Conservation (phyloP, 192 early-diverging fungal genomes). For the Umbelopsis isabellina region DNA sequence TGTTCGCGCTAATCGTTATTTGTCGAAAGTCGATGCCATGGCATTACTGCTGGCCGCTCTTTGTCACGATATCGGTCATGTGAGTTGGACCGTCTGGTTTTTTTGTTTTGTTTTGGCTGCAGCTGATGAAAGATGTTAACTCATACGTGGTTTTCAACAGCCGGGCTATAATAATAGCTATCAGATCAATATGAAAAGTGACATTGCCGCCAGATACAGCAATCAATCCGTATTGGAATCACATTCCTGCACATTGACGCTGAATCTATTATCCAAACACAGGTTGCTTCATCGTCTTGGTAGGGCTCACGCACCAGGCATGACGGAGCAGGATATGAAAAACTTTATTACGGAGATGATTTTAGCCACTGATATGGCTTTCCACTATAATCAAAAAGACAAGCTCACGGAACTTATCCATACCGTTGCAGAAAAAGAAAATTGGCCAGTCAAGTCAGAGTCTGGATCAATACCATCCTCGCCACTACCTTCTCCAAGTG, state of each 20-base stretch:
- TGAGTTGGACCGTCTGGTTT: constrained; percentile 38
- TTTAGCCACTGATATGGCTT: constrained; percentile 89
- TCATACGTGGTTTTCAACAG: constrained; percentile 36
- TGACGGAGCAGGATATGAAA: constrained; percentile 16
- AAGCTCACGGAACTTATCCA: constrained; percentile 51
- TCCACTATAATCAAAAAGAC: constrained; percentile 77
- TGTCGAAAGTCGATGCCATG: constrained; percentile 73
- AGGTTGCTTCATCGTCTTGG: constrained; percentile 63
- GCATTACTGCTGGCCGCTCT: constrained; percentile 82
- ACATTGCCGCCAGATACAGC: constrained; percentile 71
- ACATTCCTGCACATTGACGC: constrained; percentile 78
- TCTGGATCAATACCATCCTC: constrained; percentile 8
- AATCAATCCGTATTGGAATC: constrained; percentile 86
- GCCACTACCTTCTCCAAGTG: constrained; percentile 12
- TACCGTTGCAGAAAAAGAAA: constrained; percentile 29
- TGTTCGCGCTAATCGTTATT: constrained; percentile 66
- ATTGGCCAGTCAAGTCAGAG: not conserved
- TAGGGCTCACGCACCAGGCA: constrained; percentile 41
- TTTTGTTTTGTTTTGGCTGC: no score
- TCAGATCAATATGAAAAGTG: constrained; percentile 84
- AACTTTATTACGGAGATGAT: constrained; percentile 10
- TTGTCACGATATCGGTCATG: constrained; percentile 89
- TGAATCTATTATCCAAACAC: constrained; percentile 76
- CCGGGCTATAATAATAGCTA: constrained; percentile 92
- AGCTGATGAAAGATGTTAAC: not conserved